These are phyloP conservation scores for Chaetomiaceae sp. DNA, from an alignment of 2,329 filamentous ascomycete species.

Conservation along the genomic window DNA sequence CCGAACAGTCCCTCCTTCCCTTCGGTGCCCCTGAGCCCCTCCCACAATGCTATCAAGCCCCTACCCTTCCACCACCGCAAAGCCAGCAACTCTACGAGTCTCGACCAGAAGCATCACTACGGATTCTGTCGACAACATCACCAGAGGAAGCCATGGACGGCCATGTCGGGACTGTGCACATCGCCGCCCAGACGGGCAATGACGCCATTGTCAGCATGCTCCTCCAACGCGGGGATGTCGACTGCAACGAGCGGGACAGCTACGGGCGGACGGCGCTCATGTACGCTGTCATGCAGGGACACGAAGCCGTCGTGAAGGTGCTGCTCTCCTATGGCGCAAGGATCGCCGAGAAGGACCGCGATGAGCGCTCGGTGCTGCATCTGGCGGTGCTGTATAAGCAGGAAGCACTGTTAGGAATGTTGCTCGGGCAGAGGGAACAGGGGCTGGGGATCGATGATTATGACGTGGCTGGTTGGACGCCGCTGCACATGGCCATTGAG, in stretches of 20 bases:
- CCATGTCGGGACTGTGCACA: slow-evolving; percentile 7
- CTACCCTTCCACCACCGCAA: neutral
- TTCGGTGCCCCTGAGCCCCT: neutral
- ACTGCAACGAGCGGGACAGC: slow-evolving; percentile 1
- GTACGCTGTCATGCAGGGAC: neutral
- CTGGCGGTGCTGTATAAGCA: neutral
- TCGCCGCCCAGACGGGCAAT: slow-evolving; percentile 10
- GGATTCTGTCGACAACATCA: neutral
- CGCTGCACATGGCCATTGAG: neutral
- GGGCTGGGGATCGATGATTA: neutral
- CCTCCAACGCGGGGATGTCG: neutral
- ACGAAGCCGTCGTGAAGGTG: neutral
- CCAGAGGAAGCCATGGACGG: neutral
- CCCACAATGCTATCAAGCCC: no score
- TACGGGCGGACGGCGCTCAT: neutral
- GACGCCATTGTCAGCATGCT: slow-evolving; percentile 1
- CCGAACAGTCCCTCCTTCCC: neutral
- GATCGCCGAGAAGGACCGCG: neutral
- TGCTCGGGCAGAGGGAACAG: neutral
- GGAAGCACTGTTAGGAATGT: neutral
- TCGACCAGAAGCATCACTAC: neutral
- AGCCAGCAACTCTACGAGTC: neutral
- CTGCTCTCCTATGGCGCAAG: neutral
- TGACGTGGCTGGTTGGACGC: neutral
- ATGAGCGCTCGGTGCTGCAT: neutral